These are phyloP conservation scores for Penicillium sp. DNA, from an alignment of 2,329 filamentous ascomycete genomes.

Conservation along the genomic window DNA sequence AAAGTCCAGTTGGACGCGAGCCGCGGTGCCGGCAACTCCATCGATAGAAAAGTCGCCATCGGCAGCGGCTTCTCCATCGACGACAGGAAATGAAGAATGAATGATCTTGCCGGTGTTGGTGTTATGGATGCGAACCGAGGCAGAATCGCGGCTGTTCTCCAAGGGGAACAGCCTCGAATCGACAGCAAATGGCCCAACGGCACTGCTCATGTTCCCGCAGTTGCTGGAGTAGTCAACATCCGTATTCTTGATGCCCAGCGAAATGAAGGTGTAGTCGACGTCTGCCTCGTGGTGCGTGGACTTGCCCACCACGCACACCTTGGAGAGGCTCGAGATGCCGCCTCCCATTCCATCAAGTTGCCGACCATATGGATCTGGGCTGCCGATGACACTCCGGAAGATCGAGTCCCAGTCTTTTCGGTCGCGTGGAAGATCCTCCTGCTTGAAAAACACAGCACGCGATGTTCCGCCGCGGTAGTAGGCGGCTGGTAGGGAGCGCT, in stretches of 20 bases:
- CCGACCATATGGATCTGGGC: conserved; percentile 63
- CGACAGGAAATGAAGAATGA: conserved; percentile 55
- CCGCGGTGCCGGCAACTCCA: conserved; percentile 60
- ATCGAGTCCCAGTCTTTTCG: conserved; percentile 52
- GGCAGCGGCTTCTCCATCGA: conserved; percentile 48
- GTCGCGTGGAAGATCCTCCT: conserved; percentile 51
- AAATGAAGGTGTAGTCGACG: conserved; percentile 70
- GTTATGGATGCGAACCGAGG: conserved; percentile 60
- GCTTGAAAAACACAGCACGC: conserved; percentile 61
- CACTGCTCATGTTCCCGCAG: conserved; percentile 71
- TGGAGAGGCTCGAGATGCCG: conserved; percentile 67
- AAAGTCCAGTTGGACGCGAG: conserved; percentile 61
- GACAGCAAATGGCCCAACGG: conserved; percentile 65
- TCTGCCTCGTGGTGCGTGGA: conserved; percentile 53
- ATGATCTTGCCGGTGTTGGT: conserved; percentile 70
- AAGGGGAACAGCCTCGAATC: conserved; percentile 51
- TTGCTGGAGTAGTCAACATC: conserved; percentile 67
- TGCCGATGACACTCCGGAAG: conserved; percentile 61
- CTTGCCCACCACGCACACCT: conserved; percentile 65
- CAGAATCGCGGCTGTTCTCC: conserved; percentile 32
- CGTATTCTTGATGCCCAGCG: conserved; percentile 62
- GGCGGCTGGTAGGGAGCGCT: conserved; percentile 49
- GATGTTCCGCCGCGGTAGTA: conserved; percentile 71
- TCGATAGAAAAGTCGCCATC: conserved; percentile 61
- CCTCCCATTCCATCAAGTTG: conserved; percentile 72